Evolutionary conservation across 208 protist species (phyloP).

Genomic region (Trypanosoma brucei): DNA sequence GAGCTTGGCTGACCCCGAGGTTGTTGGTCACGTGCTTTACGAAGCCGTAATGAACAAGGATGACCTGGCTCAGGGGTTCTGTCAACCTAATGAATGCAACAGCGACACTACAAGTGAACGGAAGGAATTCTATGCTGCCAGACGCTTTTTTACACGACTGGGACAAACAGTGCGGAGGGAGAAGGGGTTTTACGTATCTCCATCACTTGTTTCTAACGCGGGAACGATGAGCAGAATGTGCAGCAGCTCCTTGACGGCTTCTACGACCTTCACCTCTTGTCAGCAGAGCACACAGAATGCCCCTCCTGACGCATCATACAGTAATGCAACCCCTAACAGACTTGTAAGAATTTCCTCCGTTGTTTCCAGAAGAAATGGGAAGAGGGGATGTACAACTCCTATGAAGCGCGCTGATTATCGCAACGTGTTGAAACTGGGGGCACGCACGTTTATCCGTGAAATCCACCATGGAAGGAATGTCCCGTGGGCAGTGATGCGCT

Average conservation of each 20-base stretch:
- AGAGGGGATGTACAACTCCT: conserved; percentile 24
- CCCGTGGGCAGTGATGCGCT: conserved; percentile 84
- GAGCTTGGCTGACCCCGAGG: conserved; percentile 57
- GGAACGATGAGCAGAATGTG: conserved; percentile 76
- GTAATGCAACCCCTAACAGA: conserved; percentile 81
- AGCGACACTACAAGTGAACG: neutral
- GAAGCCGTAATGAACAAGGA: conserved; percentile 58
- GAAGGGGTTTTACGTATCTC: conserved; percentile 81
- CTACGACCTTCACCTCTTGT: conserved; percentile 70
- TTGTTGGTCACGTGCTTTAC: conserved; percentile 66
- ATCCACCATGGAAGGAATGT: conserved; percentile 68
- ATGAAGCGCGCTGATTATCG: conserved; percentile 50
- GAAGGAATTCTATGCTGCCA: conserved; percentile 35
- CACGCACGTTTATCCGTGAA: conserved; percentile 80
- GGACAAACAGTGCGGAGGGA: conserved; percentile 77
- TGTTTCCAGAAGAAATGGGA: conserved; percentile 35
- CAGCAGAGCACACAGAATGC: conserved; percentile 70
- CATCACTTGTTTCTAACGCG: conserved; percentile 61
- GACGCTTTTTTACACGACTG: conserved; percentile 66
- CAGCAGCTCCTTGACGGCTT: conserved; percentile 70
- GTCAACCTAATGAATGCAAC: conserved; percentile 33
- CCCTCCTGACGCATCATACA: conserved; percentile 76
- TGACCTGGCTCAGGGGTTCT: conserved; percentile 70
- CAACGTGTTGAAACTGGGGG: conserved; percentile 69
- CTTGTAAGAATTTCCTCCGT: conserved; percentile 74